Conservation (phyloP, 108 stramenopile species). For the Pelagomonas calceolata region DNA sequence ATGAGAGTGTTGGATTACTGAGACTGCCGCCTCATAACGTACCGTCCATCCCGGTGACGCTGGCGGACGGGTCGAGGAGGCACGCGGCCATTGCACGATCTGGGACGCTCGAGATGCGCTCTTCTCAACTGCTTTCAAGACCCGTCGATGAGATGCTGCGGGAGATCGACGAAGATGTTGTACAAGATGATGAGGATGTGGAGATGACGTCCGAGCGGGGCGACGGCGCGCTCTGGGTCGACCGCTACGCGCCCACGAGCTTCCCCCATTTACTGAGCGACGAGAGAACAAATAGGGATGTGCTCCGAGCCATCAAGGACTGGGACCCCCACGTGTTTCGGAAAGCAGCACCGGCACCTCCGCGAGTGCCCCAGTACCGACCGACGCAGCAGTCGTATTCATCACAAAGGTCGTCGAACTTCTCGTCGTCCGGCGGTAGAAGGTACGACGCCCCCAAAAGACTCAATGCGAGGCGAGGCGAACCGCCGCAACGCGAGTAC, state of each 20-base stretch:
- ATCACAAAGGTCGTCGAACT: not conserved
- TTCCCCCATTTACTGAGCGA: conserved; percentile 81
- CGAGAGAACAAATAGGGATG: conserved; percentile 83
- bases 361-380: conserved; percentile 5
- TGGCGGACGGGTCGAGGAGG: too few relatives aligned
- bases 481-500: not conserved
- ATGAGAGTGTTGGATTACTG: too few relatives aligned
- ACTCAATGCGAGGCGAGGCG: not conserved
- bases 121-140: too few relatives aligned
- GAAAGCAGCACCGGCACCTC: conserved; percentile 45
- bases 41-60: too few relatives aligned
- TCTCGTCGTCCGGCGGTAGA: not conserved
- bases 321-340: conserved; percentile 95
- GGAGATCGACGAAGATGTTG: too few relatives aligned
- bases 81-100: too few relatives aligned
- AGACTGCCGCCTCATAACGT: too few relatives aligned
- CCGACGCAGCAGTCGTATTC: not conserved
- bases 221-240: not conserved
- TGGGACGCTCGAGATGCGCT: too few relatives aligned
- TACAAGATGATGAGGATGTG: too few relatives aligned
- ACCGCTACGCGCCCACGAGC: conserved; percentile 62
- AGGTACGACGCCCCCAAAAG: not conserved
- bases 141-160: too few relatives aligned
- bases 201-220: too few relatives aligned
- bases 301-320: conserved; percentile 63